Conservation (phyloP, 2,329 filamentous ascomycete species). For the Colletotrichum zoysiae region DNA sequence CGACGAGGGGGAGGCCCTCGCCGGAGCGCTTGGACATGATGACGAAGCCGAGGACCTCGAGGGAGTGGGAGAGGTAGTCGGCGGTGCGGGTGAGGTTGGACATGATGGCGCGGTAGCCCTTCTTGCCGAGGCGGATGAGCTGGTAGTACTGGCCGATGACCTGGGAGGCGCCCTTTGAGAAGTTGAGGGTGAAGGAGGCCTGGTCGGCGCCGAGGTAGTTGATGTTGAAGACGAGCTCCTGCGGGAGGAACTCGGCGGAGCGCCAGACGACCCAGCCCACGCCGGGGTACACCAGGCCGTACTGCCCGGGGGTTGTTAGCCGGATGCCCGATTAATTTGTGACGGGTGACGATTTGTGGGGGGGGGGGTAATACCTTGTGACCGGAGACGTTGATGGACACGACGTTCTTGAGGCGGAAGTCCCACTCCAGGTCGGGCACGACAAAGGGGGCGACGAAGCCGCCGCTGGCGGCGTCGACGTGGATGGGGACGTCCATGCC, state of each 20-base stretch:
- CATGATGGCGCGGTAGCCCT: slow-evolving; percentile 94
- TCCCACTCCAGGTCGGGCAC: slow-evolving; percentile 89
- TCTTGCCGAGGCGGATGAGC: slow-evolving; percentile 92
- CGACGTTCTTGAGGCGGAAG: slow-evolving; percentile 88
- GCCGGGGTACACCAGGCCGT: slow-evolving; percentile 82
- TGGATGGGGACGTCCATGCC: slow-evolving; percentile 88
- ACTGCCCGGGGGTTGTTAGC: slow-evolving; percentile 50
- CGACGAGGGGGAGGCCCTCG: slow-evolving; percentile 87
- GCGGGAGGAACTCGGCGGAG: slow-evolving; percentile 82
- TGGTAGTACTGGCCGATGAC: slow-evolving; percentile 99
- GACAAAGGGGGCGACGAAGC: slow-evolving; percentile 94
- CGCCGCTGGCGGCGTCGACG: slow-evolving; percentile 91
- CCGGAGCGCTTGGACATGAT: slow-evolving; percentile 88
- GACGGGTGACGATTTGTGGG: neutral
- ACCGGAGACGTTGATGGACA: slow-evolving; percentile 94
- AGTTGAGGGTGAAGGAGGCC: slow-evolving; percentile 96
- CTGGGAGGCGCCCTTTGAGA: slow-evolving; percentile 94
- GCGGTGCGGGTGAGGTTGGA: slow-evolving; percentile 89
- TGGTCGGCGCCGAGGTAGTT: slow-evolving; percentile 98
- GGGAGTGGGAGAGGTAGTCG: slow-evolving; percentile 83
- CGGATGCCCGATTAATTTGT: neutral
- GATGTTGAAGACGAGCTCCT: slow-evolving; percentile 98
- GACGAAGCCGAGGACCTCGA: slow-evolving; percentile 82
- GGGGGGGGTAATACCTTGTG: slow-evolving; percentile 75
- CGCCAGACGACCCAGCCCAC: slow-evolving; percentile 97